Evolutionary conservation across 2,329 filamentous ascomycete species (phyloP).

Genomic region (Pseudogymnoascus sp.): DNA sequence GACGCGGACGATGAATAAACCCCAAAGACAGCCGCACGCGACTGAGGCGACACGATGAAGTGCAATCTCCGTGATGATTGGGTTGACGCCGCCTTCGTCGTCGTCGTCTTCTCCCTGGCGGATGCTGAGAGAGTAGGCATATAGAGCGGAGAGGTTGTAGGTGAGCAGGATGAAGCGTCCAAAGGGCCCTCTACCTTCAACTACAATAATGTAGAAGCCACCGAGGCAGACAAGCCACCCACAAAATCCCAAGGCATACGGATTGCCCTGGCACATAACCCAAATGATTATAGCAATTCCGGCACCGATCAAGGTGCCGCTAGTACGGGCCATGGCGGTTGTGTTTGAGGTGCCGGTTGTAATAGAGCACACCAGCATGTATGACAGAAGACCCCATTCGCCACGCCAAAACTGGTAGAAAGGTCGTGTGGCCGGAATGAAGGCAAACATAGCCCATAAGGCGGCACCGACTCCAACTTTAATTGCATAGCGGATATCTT

Average conservation of each 20-base stretch:
- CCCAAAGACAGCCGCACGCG: slow-evolving; percentile 82
- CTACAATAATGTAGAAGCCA: slow-evolving; percentile 87
- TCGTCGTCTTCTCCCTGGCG: slow-evolving; percentile 75
- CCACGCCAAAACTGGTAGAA: slow-evolving; percentile 84
- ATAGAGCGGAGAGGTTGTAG: slow-evolving; percentile 91
- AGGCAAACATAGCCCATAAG: slow-evolving; percentile 83
- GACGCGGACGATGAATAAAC: slow-evolving; percentile 78
- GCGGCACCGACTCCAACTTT: slow-evolving; percentile 90
- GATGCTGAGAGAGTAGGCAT: slow-evolving; percentile 83
- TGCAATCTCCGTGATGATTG: slow-evolving; percentile 81
- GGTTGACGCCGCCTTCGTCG: slow-evolving; percentile 78
- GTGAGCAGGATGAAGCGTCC: slow-evolving; percentile 91
- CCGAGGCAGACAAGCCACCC: slow-evolving; percentile 75
- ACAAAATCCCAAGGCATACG: slow-evolving; percentile 67
- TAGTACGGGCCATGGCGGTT: slow-evolving; percentile 77
- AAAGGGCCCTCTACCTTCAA: slow-evolving; percentile 76
- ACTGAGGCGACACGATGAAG: slow-evolving; percentile 83
- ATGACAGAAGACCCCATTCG: slow-evolving; percentile 93
- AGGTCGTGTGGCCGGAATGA: slow-evolving; percentile 69
- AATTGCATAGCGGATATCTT: slow-evolving; percentile 64
- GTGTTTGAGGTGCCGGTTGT: slow-evolving; percentile 95
- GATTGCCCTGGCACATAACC: slow-evolving; percentile 68
- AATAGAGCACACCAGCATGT: slow-evolving; percentile 98
- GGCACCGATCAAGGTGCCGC: slow-evolving; percentile 80
- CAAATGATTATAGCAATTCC: slow-evolving; percentile 69